Percentiles rank a stretch among this genome's conserved stretches.
Evolutionary conservation across 495 filamentous ascomycete genomes (phyloP).

Genomic region (Amorphotheca resinae): DNA sequence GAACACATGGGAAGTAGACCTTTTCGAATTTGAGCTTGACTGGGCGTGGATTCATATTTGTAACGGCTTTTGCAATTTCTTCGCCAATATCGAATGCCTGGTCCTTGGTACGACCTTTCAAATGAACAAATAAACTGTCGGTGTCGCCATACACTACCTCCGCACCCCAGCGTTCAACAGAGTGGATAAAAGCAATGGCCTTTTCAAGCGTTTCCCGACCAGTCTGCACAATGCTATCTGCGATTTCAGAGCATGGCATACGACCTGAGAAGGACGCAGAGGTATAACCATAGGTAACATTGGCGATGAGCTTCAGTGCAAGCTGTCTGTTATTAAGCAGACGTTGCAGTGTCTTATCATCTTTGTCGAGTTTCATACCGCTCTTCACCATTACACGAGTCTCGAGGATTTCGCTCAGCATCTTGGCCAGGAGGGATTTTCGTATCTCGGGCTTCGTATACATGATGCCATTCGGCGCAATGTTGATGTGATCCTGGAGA

Average conservation of each 20-base stretch:
- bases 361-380: conserved; percentile 90
- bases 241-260: conserved; percentile 97
- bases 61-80: conserved; percentile 84
- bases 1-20: conserved; percentile 87
- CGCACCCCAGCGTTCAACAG: conserved; percentile 72
- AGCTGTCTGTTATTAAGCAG: conserved; percentile 90
- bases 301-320: conserved; percentile 92
- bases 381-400: conserved; percentile 97
- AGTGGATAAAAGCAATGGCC: conserved; percentile 86
- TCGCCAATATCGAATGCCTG: conserved; percentile 87
- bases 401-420: conserved; percentile 92
- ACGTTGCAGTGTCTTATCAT: conserved; percentile 75
- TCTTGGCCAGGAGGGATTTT: conserved; percentile 86
- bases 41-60: conserved; percentile 79
- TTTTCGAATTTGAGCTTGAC: conserved; percentile 98
- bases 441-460: conserved; percentile 77
- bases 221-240: conserved; percentile 94
- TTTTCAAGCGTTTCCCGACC: conserved; percentile 90
- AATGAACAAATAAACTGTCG: conserved; percentile 86
- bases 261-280: conserved; percentile 90
- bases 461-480: conserved; percentile 93
- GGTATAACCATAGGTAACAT: conserved; percentile 96
- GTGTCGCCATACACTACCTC: conserved; percentile 98
- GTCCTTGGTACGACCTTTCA: conserved; percentile 73
- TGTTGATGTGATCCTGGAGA: conserved; percentile 77